phyloP scores from a whole-genome alignment of 2,329 filamentous ascomycete species.

The Apiospora phragmitis region DNA sequence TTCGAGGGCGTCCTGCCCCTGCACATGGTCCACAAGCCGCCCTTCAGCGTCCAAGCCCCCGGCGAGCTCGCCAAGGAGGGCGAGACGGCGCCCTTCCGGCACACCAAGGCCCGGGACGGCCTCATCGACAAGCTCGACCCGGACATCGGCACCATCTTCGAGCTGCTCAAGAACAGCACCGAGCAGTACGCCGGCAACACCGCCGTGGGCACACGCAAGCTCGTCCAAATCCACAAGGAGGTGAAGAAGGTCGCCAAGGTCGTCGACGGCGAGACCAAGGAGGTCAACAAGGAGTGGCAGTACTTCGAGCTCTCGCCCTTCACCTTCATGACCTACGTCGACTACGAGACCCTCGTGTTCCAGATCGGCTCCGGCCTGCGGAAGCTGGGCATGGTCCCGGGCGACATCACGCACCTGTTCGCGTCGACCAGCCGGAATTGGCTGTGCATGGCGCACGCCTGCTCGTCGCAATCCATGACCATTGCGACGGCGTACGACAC shows the following conservation, averaged over 20 bases:
- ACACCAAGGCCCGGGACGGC: constrained; percentile 69
- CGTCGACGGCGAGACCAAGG: constrained; percentile 74
- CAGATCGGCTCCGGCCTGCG: constrained; percentile 73
- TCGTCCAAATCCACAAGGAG: constrained; percentile 78
- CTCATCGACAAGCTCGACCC: constrained; percentile 66
- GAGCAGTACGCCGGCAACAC: constrained; percentile 61
- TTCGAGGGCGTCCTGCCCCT: constrained; percentile 49
- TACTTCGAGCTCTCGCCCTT: constrained; percentile 83
- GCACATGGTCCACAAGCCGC: constrained; percentile 65
- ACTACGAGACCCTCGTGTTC: constrained; percentile 72
- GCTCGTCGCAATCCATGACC: constrained; percentile 82
- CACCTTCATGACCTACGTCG: constrained; percentile 73
- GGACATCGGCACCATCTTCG: constrained; percentile 75
- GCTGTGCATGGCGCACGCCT: constrained; percentile 76
- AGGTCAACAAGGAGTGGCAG: constrained; percentile 89
- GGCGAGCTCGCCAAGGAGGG: constrained; percentile 69
- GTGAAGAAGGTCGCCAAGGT: constrained; percentile 89
- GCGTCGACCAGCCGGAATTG: constrained; percentile 83
- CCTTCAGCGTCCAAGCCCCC: constrained; percentile 73
- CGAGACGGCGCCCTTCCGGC: constrained; percentile 81
- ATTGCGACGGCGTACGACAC: constrained; percentile 97
- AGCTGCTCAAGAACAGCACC: constrained; percentile 72
- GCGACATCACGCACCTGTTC: constrained; percentile 77
- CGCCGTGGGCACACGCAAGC: constrained; percentile 69
- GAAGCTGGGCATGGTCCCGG: constrained; percentile 68